Conservation (phyloP, 1,284 basidiomycete genomes). For the Apiotrichum brassicae region DNA sequence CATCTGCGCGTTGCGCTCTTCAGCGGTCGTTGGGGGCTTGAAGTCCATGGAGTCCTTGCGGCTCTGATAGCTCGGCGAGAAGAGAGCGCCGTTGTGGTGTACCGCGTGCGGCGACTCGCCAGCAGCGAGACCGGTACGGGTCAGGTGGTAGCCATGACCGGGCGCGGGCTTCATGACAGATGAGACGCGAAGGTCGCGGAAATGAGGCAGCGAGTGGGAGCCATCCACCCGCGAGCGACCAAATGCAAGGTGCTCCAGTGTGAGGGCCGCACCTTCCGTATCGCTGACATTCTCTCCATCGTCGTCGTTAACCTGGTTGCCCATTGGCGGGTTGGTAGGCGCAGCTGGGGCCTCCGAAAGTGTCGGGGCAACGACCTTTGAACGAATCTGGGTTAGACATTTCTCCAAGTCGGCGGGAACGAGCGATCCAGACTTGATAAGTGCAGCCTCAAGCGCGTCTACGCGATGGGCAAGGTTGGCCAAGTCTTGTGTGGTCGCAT, state of each 20-base stretch:
- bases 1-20: conserved; percentile 29
- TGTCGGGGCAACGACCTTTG: conserved; percentile 2
- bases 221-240: conserved; percentile 41
- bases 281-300: conserved; percentile 36
- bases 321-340: conserved; percentile 3
- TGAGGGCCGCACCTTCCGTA: conserved; percentile 47
- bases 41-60: background rate
- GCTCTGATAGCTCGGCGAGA: background rate
- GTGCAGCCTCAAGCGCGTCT: conserved; percentile 43
- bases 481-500: conserved; percentile 42
- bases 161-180: conserved; percentile 27
- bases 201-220: conserved; percentile 34
- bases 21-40: conserved; percentile 6
- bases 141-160: conserved; percentile 39
- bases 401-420: conserved; percentile 41
- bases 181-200: conserved; percentile 21
- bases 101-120: conserved; percentile 2
- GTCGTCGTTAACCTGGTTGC: conserved; percentile 4
- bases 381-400: conserved; percentile 24
- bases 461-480: conserved; percentile 43
- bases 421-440: conserved; percentile 40
- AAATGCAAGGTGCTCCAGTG: conserved; percentile 46
- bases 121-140: conserved; percentile 11
- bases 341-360: background rate
- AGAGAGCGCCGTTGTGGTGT: background rate